Base-by-base conservation (phyloP, 495 filamentous ascomycete species). In the Neurospora africana region DNA sequence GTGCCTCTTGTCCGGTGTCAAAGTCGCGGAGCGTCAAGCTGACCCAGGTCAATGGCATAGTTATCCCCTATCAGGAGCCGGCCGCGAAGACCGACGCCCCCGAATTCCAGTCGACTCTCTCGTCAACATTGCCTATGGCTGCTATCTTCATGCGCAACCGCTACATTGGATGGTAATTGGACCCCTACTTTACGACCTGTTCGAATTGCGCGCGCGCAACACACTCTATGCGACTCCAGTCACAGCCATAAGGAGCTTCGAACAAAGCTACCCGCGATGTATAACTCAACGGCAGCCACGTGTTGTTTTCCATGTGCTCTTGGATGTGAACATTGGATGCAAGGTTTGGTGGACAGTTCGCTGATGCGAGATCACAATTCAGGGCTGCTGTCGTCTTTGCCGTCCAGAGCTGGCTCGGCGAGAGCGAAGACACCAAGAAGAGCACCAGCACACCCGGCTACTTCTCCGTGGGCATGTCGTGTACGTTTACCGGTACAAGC, bases 81-180 rank as follows among this genome's bases (percentile, higher is more conserved):
- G 75, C 74, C 8, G 58, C 79, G 9, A 87, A 86, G 69, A 76
- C 78, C 75, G 86, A 87, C 19, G 74, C 38, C 74, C 74, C 76
- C 76, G 86, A 88, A 61, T 77, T 86, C 71, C 80, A 77, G 82
- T 90, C 91, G 75, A 91, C 92, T 30, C 86, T 95, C 80, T 87
- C 90, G 15, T 95, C 89, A 78, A 97, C 93, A 9, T 81, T 97
- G 77, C 94, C 94, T 41, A 97, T 97, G 94, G 93, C 92, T 71
- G 94, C 94, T 70, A 94, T 97, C 86, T 96, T 97, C 80, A 95
- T 91, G 73, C 86, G 93, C 68, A 97, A 95, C 82, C 90, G 91
- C 86, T 96, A 88, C 85, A 87, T 97, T 75, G 93, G 93, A 79
- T 97, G 93, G 92, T 94, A 85, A 86, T 78, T 35, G 17, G 39